phyloP scores from a whole-genome alignment of 2,329 filamentous ascomycete genomes.

The Emmonsiellopsis sp. region DNA sequence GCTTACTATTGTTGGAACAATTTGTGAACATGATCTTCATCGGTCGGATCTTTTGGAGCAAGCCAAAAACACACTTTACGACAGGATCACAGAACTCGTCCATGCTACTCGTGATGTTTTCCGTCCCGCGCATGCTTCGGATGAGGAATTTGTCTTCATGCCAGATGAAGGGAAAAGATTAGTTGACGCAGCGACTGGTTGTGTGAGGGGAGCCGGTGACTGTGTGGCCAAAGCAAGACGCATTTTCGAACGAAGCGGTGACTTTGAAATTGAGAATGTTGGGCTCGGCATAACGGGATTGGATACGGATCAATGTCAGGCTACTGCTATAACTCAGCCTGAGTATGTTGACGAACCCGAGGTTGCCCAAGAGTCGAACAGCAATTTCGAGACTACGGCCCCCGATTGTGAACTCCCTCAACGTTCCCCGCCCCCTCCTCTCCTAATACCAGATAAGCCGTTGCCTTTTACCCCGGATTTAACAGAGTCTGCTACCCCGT shows the following conservation, averaged over 20 bases:
- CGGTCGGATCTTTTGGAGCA: slow-evolving; percentile 57
- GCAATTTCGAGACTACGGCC: neutral
- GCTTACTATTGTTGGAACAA: slow-evolving; percentile 67
- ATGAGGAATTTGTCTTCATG: slow-evolving; percentile 67
- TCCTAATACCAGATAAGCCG: slow-evolving; percentile 33
- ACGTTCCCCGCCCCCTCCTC: slow-evolving; percentile 36
- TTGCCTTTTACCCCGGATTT: slow-evolving; percentile 26
- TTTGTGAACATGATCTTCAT: slow-evolving; percentile 67
- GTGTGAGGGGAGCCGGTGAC: slow-evolving; percentile 82
- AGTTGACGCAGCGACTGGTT: slow-evolving; percentile 70
- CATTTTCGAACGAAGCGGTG: slow-evolving; percentile 79
- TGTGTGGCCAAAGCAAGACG: slow-evolving; percentile 79
- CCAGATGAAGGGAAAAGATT: slow-evolving; percentile 69
- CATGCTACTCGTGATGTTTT: slow-evolving; percentile 73
- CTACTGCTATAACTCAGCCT: neutral
- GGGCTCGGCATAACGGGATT: slow-evolving; percentile 40
- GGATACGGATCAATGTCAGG: slow-evolving; percentile 1
- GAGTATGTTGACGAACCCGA: neutral
- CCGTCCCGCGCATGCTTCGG: slow-evolving; percentile 55
- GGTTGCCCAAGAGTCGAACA: neutral
- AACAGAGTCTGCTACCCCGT: slow-evolving; percentile 29
- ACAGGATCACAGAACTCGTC: slow-evolving; percentile 69
- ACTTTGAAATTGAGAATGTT: slow-evolving; percentile 65
- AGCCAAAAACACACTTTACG: slow-evolving; percentile 67
- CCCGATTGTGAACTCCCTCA: slow-evolving; percentile 2